Evolutionary conservation across 169 alveolate genomes (phyloP).

Genomic region (Plasmodium sp.): DNA sequence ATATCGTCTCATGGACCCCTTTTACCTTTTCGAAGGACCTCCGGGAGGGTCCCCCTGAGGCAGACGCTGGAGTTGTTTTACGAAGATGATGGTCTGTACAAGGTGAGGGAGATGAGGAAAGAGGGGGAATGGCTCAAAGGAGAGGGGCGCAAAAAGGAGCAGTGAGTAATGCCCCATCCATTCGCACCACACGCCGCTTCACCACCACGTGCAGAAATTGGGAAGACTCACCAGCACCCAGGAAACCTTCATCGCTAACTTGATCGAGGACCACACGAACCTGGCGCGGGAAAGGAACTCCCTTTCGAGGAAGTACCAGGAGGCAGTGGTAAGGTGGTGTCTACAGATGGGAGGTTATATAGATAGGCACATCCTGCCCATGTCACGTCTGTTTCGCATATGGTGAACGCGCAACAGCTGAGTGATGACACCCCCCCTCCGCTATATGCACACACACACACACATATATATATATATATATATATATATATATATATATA

Average conservation of each 20-base stretch:
- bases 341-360: not conserved
- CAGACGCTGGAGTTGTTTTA: constrained; percentile 40
- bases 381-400: not conserved
- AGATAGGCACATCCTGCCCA: not conserved
- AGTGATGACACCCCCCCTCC: not conserved
- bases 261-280: constrained; percentile 40
- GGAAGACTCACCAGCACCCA: constrained; percentile 40
- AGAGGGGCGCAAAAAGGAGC: not conserved
- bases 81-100: constrained; percentile 20
- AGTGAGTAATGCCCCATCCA: not conserved
- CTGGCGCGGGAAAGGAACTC: constrained; percentile 21
- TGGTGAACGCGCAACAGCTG: not conserved
- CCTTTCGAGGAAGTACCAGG: constrained; percentile 41
- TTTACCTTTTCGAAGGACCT: constrained; percentile 32
- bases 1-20: not conserved
- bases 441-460: too few relatives aligned
- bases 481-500: too few relatives aligned
- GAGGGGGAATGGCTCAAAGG: not conserved
- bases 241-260: constrained; percentile 13
- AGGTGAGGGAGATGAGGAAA: not conserved
- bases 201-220: constrained; percentile 24
- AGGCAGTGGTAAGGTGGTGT: constrained; percentile 44
- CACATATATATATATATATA: too few relatives aligned
- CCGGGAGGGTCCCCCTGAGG: constrained; percentile 43
- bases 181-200: not conserved